Base-by-base conservation (phyloP, 805 yeast genomes). In the Tetrapisispora taiwanensis region DNA sequence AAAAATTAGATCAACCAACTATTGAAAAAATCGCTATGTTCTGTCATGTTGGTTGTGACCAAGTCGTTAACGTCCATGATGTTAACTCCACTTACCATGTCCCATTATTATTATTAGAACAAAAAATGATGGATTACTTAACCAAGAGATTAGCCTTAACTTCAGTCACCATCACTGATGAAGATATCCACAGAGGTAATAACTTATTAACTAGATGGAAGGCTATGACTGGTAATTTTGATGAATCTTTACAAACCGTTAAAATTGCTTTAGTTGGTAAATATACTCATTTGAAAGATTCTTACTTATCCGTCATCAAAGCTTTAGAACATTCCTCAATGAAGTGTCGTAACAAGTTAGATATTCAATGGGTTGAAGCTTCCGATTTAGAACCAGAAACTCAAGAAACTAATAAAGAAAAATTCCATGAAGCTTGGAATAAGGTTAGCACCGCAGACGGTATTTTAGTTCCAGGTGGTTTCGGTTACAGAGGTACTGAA, bases 31-130 rank as follows among this genome's bases (percentile, higher is more conserved):
- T 92, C 60, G 92, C 97, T 47, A 92, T 92, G 97, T 92, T 92
- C 70, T 90, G 97, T 67, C 97, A 92, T 62, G 98, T 92, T 54
- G 97, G 96, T 27, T 85, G 95, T n/a, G 88, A 90, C 46, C 97
- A 94, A 72, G 97, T 92, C 39, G 75, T 92, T 54, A 96, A 95
- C 41, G 95, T 92, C 44, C 95, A 89, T 61, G 98, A 92, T 67
- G 95, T 92, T 55, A 85, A 84, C 71, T 86, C 96, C 12, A 90
- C 97, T 39, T 92, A 92, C 67, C 98, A 92, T 63, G 97, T 92
- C 56, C 99, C 99, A 39, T 73, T 92, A 52, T 72, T 92, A 62
- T 75, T 92, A 57, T 77, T 81, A 57, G 89, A 90, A 63, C 97
- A 90, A 72, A 81, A 76, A 53, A 75, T 89, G 76, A 74, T 86